A percentile compares a stretch with the other conserved stretches of the same genome.
phyloP scores from a whole-genome alignment of 768 basidiomycete species.

The Cyathus striatus region DNA sequence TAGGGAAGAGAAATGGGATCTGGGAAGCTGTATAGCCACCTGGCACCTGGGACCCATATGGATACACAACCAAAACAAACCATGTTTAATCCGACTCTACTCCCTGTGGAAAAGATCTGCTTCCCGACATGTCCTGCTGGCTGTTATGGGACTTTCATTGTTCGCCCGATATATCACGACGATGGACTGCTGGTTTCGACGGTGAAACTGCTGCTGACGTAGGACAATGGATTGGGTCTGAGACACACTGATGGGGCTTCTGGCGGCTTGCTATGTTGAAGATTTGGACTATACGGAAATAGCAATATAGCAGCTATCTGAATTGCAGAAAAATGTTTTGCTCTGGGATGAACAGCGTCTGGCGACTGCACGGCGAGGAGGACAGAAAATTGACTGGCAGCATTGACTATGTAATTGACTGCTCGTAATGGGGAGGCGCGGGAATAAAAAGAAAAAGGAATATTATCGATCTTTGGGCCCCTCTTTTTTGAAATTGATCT shows the following conservation, averaged over 20 bases:
- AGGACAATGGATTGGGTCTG: conserved; percentile 13
- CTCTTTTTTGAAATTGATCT: background rate
- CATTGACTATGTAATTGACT: too few species aligned
- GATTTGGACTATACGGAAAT: background rate
- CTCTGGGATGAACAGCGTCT: background rate
- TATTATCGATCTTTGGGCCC: background rate
- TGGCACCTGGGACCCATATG: conserved; percentile 17
- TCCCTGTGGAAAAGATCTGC: background rate
- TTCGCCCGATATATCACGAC: conserved; percentile 21
- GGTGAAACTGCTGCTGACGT: conserved; percentile 3
- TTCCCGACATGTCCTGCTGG: background rate
- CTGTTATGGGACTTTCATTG: conserved; percentile 18
- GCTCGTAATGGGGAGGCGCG: too few species aligned
- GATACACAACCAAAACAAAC: conserved; percentile 10
- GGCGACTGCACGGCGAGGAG: too few species aligned
- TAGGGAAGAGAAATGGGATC: background rate
- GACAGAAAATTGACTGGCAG: too few species aligned
- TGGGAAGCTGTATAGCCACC: conserved; percentile 15
- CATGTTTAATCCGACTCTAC: background rate
- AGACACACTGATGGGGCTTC: background rate
- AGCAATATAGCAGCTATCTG: background rate
- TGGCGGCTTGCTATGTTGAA: background rate
- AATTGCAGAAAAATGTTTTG: background rate
- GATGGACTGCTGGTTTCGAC: too few species aligned
- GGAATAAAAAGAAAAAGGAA: background rate